Percentiles rank a stretch among this genome's conserved stretches.
Conservation (phyloP, 2,329 filamentous ascomycete species). For the Claviceps arundinis region DNA sequence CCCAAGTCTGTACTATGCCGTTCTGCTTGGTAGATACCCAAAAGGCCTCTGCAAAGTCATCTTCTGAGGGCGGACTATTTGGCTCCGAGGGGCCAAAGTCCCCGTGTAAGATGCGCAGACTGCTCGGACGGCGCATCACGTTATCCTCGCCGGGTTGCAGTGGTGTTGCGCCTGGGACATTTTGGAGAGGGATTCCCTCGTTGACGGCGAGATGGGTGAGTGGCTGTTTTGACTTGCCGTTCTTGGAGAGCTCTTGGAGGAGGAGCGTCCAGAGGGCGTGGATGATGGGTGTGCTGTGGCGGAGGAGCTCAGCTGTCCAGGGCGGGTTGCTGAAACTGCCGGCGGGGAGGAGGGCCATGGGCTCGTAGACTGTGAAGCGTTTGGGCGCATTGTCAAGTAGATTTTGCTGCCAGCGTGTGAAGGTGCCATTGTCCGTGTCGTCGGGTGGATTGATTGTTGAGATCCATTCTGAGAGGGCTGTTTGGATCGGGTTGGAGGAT, state of each 20-base stretch:
- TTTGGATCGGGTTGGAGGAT: conserved; percentile 17
- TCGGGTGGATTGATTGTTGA: conserved; percentile 2
- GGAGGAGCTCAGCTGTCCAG: conserved; percentile 27
- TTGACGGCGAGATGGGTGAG: conserved; percentile 48
- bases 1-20: conserved; percentile 73
- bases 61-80: conserved; percentile 16
- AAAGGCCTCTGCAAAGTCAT: conserved; percentile 53
- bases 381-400: conserved; percentile 35
- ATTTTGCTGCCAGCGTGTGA: conserved; percentile 9
- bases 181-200: conserved; percentile 43
- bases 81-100: conserved; percentile 50
- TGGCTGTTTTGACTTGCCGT: conserved; percentile 18
- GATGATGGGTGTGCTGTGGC: conserved; percentile 11
- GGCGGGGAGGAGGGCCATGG: conserved; percentile 46
- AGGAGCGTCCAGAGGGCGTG: conserved; percentile 34
- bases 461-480: conserved; percentile 19
- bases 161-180: conserved; percentile 1
- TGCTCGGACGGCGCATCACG: conserved; percentile 57
- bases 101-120: conserved; percentile 57
- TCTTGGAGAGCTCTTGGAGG: conserved; percentile 30
- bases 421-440: neutral
- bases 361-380: conserved; percentile 46
- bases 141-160: conserved; percentile 37
- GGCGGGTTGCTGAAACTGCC: conserved; percentile 36
- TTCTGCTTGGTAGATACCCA: conserved; percentile 74